Percentiles rank a stretch among this genome's conserved stretches.
These are phyloP conservation scores for Castanopsis chinensis DNA, from an alignment of 306 rosid genomes.

Conservation along the genomic window DNA sequence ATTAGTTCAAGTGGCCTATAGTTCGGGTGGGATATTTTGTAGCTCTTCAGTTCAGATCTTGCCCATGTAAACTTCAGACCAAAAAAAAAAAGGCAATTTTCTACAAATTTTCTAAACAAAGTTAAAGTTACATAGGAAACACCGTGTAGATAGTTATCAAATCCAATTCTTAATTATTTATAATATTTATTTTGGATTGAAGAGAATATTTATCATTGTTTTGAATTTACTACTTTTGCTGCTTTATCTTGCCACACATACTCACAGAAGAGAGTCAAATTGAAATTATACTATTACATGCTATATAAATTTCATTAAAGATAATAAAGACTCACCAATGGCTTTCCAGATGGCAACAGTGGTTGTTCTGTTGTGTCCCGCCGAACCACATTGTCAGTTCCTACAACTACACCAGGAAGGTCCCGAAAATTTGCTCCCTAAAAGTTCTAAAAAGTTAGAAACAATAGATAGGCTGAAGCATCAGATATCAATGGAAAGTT, in stretches of 20 bases:
- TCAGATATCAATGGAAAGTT: constrained; percentile 14
- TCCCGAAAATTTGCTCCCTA: constrained; percentile 96
- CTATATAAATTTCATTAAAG: neutral
- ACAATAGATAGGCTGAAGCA: constrained; percentile 17
- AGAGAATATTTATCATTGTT: neutral
- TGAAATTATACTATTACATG: neutral
- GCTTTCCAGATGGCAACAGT: constrained; percentile 78
- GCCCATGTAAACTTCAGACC: no score
- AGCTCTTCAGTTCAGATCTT: no score
- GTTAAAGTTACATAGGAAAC: neutral
- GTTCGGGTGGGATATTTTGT: no score
- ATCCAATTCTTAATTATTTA: neutral
- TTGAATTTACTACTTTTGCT: neutral
- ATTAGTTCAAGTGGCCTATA: no score
- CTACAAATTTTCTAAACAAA: neutral
- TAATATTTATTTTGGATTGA: no score
- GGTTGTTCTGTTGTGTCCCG: constrained; percentile 42
- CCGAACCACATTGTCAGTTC: constrained; percentile 78
- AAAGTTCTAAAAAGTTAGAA: constrained; percentile 20
- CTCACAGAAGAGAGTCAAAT: neutral
- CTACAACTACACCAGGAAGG: constrained; percentile 87
- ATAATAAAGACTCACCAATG: constrained; percentile 56
- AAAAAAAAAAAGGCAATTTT: neutral
- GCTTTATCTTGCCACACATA: neutral
- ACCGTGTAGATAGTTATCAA: neutral